These are phyloP conservation scores for Hansenula sp. DNA, from an alignment of 1,139 yeast genomes.

Conservation along the genomic window DNA sequence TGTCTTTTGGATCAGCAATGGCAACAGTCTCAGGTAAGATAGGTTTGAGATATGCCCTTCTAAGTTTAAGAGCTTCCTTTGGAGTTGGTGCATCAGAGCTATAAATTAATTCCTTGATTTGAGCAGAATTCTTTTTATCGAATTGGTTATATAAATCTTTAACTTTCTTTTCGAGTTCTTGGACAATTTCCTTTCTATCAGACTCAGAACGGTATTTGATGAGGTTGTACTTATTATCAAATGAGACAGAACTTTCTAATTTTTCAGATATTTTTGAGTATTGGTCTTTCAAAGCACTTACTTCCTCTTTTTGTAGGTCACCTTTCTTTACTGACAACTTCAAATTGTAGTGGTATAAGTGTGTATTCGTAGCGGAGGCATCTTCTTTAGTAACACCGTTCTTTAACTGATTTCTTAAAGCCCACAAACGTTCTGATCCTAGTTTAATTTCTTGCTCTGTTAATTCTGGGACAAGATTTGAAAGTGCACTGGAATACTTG, in stretches of 20 bases:
- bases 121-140: conserved; percentile 28
- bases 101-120: conserved; percentile 29
- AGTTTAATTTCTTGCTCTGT: conserved; percentile 30
- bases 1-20: conserved; percentile 30
- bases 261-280: conserved; percentile 26
- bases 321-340: conserved; percentile 39
- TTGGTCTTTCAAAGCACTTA: conserved; percentile 20
- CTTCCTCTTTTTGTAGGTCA: conserved; percentile 32
- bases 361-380: conserved; percentile 54
- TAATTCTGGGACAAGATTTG: conserved; percentile 27
- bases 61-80: conserved; percentile 34
- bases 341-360: conserved; percentile 43
- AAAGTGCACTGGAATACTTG: conserved; percentile 23
- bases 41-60: conserved; percentile 37
- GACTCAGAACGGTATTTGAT: conserved; percentile 31
- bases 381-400: conserved; percentile 51
- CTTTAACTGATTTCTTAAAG: conserved; percentile 43
- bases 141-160: conserved; percentile 18
- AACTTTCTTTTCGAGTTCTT: conserved; percentile 26
- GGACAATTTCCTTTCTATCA: conserved; percentile 29
- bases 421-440: conserved; percentile 49
- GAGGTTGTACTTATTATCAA: conserved; percentile 36
- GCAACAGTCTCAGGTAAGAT: conserved; percentile 30
- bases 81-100: conserved; percentile 33
- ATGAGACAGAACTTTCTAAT: conserved; percentile 29